Evolutionary conservation across 2,329 filamentous ascomycete species (phyloP).

Genomic region (Tolypocladium ovalisporum): DNA sequence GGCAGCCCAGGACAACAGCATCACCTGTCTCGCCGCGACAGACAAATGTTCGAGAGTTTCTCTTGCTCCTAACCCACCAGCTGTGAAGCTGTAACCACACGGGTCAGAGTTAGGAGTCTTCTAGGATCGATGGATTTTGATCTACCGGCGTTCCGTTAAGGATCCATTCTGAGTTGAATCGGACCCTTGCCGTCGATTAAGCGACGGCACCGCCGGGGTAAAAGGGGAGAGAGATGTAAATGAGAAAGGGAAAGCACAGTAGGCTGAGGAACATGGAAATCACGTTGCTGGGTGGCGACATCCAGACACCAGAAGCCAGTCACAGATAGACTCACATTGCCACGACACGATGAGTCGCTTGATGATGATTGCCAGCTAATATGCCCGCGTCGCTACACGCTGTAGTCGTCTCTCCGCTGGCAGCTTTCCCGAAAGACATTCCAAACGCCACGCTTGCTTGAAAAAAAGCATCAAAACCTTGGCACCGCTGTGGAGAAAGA

Average conservation of each 20-base stretch:
- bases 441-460: conserved; percentile 3
- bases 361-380: conserved; percentile 1
- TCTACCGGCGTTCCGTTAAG: conserved; percentile 83
- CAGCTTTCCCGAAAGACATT: neutral
- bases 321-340: neutral
- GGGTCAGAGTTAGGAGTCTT: conserved; percentile 23
- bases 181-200: conserved; percentile 60
- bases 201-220: conserved; percentile 62
- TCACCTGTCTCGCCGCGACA: neutral
- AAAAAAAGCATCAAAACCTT: conserved; percentile 1
- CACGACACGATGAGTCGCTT: neutral
- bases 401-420: neutral
- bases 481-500: neutral
- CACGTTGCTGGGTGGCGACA: neutral
- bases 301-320: neutral
- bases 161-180: conserved; percentile 55
- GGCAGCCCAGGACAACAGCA: too few relatives aligned
- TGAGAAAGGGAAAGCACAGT: neutral
- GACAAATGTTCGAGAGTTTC: conserved; percentile 27
- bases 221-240: neutral
- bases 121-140: conserved; percentile 24
- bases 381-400: neutral
- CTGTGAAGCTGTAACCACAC: conserved; percentile 13
- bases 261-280: neutral
- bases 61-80: conserved; percentile 28